phyloP scores from a whole-genome alignment of 2,329 filamentous ascomycete genomes.

The Clarireedia paspali region DNA sequence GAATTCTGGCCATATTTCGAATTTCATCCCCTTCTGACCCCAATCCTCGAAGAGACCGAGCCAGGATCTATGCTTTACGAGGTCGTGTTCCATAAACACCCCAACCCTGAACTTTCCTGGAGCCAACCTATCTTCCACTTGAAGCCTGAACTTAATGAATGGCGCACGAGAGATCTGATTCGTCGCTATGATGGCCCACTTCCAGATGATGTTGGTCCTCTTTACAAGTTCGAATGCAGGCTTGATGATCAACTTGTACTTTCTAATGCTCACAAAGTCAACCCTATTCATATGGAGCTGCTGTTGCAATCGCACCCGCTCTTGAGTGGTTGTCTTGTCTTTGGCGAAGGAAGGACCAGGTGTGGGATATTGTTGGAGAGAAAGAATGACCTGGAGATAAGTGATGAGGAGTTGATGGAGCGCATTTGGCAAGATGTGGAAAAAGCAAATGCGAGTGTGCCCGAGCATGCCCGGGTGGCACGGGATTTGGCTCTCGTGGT shows the following conservation, averaged over 20 bases:
- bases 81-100: background rate
- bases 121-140: conserved; percentile 34
- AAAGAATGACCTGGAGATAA: background rate
- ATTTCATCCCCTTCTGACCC: conserved; percentile 21
- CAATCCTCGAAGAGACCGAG: conserved; percentile 14
- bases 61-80: background rate
- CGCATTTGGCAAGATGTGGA: conserved; percentile 15
- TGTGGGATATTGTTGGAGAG: conserved; percentile 18
- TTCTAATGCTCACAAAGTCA: conserved; percentile 38
- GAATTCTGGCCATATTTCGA: conserved; percentile 30
- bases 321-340: conserved; percentile 29
- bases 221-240: conserved; percentile 32
- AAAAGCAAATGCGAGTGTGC: conserved; percentile 12
- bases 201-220: conserved; percentile 9
- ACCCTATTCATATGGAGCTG: conserved; percentile 35
- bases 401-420: conserved; percentile 7
- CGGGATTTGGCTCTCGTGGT: conserved; percentile 14
- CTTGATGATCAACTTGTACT: conserved; percentile 35
- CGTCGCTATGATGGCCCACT: conserved; percentile 12
- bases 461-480: conserved; percentile 14
- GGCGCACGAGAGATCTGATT: conserved; percentile 36
- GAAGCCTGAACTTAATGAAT: conserved; percentile 35
- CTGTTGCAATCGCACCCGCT: conserved; percentile 28
- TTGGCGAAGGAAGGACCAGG: conserved; percentile 27
- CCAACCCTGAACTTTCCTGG: background rate